phyloP scores from a whole-genome alignment of 345 rosid species.

The Fremontodendron californicum region DNA sequence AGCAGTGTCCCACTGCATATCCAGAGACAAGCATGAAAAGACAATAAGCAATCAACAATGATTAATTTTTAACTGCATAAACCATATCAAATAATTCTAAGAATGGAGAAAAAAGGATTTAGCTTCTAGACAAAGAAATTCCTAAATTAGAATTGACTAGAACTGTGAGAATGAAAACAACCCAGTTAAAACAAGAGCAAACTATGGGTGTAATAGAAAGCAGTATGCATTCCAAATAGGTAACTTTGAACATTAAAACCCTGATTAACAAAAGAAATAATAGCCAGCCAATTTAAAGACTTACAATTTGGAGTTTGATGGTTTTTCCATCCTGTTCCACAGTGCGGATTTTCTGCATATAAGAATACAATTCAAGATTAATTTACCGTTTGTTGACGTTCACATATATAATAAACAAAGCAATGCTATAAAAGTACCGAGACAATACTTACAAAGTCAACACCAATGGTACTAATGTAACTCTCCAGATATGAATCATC shows the following conservation, averaged over 20 bases:
- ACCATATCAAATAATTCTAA: neutral
- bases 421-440: neutral
- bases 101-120: neutral
- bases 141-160: neutral
- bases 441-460: constrained; percentile 50
- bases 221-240: neutral
- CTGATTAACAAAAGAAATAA: neutral
- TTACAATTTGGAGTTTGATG: no score
- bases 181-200: neutral
- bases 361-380: neutral
- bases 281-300: no score
- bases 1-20: constrained; percentile 69
- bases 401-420: neutral
- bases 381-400: neutral
- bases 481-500: no score
- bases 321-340: constrained; percentile 61
- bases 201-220: neutral
- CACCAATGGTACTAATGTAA: constrained; percentile 75
- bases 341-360: constrained; percentile 46
- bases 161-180: neutral
- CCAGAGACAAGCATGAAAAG: constrained; percentile 6
- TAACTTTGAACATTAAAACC: no score
- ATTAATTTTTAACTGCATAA: neutral
- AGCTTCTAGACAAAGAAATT: neutral
- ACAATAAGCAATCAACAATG: neutral